Evolutionary conservation across 2,329 filamentous ascomycete genomes (phyloP), one percentile per base, ranked within the genome.

Genomic region (Cladosporium phlei): DNA sequence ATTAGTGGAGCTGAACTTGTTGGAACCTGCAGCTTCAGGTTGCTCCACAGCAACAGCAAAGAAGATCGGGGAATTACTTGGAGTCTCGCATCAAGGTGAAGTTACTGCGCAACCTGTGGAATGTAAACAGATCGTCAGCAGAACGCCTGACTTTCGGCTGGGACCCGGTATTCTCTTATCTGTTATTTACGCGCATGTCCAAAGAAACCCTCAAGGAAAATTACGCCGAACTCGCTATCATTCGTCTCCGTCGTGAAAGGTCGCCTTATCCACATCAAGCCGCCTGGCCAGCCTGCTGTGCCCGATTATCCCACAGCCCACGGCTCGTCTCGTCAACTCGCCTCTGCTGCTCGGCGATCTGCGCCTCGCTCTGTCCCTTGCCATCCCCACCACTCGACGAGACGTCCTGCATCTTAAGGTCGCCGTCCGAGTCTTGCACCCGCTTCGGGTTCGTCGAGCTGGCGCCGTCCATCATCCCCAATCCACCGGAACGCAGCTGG

Each of bases 341-440:
- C 32, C 76, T 69, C 61, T 81, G 75, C 64, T 83, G 79, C 54
- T 77, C 75, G 32, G 68, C 65, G 47, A 83, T 82, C 70, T 81
- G 79, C 56, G 76, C 74, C 54, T 80, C 76, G 4, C 77, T 82
- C 65, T 83, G 79, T 1, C 79, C 79, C 21, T 75, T 71, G 1
- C 74, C 79, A 17, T 52, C 42, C n/a, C 35, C 49, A 17, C 47
- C 28, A n/a, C n/a, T n/a, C n/a, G n/a, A n/a, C 5, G 45, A 33
- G 9, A 55, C 62, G 45, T 62, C 76, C 70, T 76, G 76, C 49
- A 64, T 63, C 8, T 50, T 48, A 10, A 52, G 49, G 35, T 57
- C 50, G 19, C 51, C 55, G 24, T 56, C 52, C 52, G 20, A 27
- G 14, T 47, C 45, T 49, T 58, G 48, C 37, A 38, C 52, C 6